phyloP scores from a whole-genome alignment of 768 basidiomycete species.

The Austroboletus eburneus region DNA sequence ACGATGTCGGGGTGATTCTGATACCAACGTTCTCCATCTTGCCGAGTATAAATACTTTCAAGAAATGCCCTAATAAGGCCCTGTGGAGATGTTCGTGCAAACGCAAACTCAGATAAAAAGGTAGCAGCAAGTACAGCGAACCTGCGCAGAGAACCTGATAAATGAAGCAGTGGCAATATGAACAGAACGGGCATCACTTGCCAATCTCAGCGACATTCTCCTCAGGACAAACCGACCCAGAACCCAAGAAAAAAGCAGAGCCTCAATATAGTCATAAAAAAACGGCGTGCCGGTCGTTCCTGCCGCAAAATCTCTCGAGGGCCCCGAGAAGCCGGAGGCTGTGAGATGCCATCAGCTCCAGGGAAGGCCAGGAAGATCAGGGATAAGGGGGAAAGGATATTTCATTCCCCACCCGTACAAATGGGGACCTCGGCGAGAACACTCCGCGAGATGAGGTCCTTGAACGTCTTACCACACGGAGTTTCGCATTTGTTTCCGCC shows the following conservation, averaged over 20 bases:
- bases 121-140: slow-evolving; percentile 1
- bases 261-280: slow-evolving; percentile 4
- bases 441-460: slow-evolving; percentile 8
- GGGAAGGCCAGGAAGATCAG: slow-evolving; percentile 1
- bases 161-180: slow-evolving; percentile 15
- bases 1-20: slow-evolving; percentile 1
- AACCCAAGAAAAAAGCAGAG: slow-evolving; percentile 11
- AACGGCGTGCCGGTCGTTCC: slow-evolving; percentile 3
- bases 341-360: not conserved
- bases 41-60: slow-evolving; percentile 23
- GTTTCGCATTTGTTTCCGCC: not conserved
- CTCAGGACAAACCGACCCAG: slow-evolving; percentile 4
- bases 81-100: slow-evolving; percentile 4
- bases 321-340: slow-evolving; percentile 6
- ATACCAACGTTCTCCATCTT: not conserved
- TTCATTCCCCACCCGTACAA: not conserved
- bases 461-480: not conserved
- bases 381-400: not conserved
- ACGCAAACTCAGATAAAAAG: slow-evolving; percentile 1
- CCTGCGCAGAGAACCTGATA: slow-evolving; percentile 11
- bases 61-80: slow-evolving; percentile 1
- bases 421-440: slow-evolving; percentile 6
- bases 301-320: slow-evolving; percentile 8
- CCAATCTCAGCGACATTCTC: slow-evolving; percentile 3
- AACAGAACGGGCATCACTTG: slow-evolving; percentile 6